Evolutionary conservation across 768 basidiomycete species (phyloP), one percentile per base, ranked within the genome.

Genomic region (Porphyrellus cyaneotinctus): DNA sequence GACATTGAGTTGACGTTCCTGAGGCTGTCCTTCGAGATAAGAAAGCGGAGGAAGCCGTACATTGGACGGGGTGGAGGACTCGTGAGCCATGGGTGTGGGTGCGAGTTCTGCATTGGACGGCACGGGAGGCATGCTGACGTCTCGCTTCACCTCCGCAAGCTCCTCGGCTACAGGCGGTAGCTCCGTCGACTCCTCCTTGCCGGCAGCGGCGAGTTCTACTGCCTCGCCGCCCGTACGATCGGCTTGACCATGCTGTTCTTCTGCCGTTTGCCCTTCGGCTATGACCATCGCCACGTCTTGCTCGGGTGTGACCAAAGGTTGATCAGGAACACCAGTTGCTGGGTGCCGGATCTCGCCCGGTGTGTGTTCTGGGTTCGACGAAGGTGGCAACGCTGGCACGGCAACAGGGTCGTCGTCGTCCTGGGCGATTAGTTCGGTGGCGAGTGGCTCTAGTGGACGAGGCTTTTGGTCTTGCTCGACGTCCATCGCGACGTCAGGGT

Each of bases 1-100:
- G 31, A 84, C 83, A 49, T 84, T 82, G 59, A 84, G 71, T 45
- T 75, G 81, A 38, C 82, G 68, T 22, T 74, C 75, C 30, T 56
- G 57, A 11, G 56, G 35, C 37, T 70, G 67, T 3, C 53, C 58
- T 30, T 70, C 69, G 41, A 60, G 17, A 23, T 45, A 67, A 31
- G 67, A 47, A 35, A 68, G 49, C 1, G 58, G 46, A 33, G 59
- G 58, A 20, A 70, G 53, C 14, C 58, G 63, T 23, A 59, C 4
- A 24, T 9, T 57, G 20, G 52, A 43, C 15, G 37, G 30, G 12
- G 51, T 7, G 45, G 57, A 51, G 17, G 55, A 47, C 22, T 59
- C 64, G 24, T 43, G 11, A 22, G 38, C 26, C 55, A 59, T 57
- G 47, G 33, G 44, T 33, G 54, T 33, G 31, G 62, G 45, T 3